These are phyloP conservation scores for Parascedosporium putredinis DNA, from an alignment of 2,329 filamentous ascomycete genomes.

Conservation along the genomic window DNA sequence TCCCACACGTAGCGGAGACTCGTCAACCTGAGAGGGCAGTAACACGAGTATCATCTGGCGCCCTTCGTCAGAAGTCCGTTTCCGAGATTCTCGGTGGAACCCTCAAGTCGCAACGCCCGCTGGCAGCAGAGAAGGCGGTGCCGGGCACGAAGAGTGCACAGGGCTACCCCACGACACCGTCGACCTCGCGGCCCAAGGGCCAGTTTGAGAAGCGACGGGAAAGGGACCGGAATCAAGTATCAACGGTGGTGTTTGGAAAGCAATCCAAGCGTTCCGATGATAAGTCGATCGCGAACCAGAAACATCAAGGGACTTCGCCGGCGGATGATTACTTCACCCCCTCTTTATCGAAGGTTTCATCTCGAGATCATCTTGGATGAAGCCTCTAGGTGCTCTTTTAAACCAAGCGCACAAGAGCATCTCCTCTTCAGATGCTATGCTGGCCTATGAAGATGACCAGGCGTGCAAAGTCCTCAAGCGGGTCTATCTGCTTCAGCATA, in stretches of 20 bases:
- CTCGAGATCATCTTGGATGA: conserved; percentile 47
- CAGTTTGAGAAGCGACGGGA: background rate
- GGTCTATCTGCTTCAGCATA: conserved; percentile 83
- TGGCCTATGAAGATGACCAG: conserved; percentile 76
- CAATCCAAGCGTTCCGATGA: conserved; percentile 40
- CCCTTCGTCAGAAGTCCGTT: conserved; percentile 61
- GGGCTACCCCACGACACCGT: background rate
- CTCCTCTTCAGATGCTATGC: conserved; percentile 72
- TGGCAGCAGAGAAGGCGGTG: background rate
- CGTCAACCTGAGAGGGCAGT: conserved; percentile 41
- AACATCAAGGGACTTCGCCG: conserved; percentile 19
- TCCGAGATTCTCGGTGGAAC: conserved; percentile 57
- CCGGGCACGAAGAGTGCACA: conserved; percentile 9
- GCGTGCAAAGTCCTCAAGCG: conserved; percentile 77
- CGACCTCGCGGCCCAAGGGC: background rate
- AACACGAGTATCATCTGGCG: conserved; percentile 59
- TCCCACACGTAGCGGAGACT: background rate
- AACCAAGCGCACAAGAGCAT: conserved; percentile 81
- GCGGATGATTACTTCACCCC: conserved; percentile 54
- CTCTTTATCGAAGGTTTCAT: conserved; percentile 50
- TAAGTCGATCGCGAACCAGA: conserved; percentile 25
- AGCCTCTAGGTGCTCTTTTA: conserved; percentile 59
- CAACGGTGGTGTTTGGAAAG: conserved; percentile 70
- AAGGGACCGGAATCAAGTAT: conserved; percentile 49
- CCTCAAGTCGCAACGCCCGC: background rate